A percentile compares a stretch with the other conserved stretches of the same genome.
Conservation (phyloP, 2,329 filamentous ascomycete species). For the Colletotrichum ledebouriae region DNA sequence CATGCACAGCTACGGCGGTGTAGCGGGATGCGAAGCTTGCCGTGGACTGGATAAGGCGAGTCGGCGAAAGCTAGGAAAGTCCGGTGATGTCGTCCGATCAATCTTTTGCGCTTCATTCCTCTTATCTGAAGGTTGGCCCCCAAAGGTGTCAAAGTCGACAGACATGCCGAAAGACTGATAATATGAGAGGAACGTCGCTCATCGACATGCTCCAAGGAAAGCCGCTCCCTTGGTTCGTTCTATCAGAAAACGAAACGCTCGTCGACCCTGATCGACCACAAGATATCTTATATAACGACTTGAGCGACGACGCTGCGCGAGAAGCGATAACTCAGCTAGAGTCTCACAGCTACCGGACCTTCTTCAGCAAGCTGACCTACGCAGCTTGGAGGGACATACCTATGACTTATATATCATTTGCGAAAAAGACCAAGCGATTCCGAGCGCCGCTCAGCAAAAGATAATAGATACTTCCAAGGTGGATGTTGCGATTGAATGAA, state of each 20-base stretch:
- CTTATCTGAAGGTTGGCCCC: neutral
- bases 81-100: constrained; percentile 50
- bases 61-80: constrained; percentile 47
- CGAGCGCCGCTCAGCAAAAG: constrained; percentile 1
- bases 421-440: constrained; percentile 18
- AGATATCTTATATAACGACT: constrained; percentile 8
- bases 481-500: constrained; percentile 4
- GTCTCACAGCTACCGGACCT: neutral
- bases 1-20: constrained; percentile 56
- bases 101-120: constrained; percentile 42
- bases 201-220: constrained; percentile 5
- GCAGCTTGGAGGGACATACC: constrained; percentile 25
- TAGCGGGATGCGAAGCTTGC: constrained; percentile 50
- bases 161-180: neutral
- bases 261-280: neutral
- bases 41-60: constrained; percentile 49
- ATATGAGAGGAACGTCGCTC: neutral
- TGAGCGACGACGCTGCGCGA: neutral
- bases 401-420: constrained; percentile 22
- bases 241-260: neutral
- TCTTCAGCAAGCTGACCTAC: constrained; percentile 26
- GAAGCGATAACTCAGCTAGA: neutral
- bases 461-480: constrained; percentile 22
- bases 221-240: constrained; percentile 9
- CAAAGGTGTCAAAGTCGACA: no score